Conservation (phyloP, 2,329 filamentous ascomycete species). For the Neurospora crassa region DNA sequence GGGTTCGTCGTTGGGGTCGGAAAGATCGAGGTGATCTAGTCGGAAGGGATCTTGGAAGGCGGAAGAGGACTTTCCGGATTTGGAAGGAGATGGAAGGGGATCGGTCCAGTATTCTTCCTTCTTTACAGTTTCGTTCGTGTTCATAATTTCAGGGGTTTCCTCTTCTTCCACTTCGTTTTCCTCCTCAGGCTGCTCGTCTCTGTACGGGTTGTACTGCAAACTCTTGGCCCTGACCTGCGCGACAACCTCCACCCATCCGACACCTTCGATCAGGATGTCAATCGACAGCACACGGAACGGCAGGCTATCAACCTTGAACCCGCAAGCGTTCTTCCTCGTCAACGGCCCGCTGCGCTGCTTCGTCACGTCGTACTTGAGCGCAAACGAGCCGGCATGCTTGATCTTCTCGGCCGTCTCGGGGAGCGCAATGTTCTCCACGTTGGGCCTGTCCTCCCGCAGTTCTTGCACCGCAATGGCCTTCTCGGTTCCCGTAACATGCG, state of each 20-base stretch:
- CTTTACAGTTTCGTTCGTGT: neutral
- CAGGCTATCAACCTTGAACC: constrained; percentile 55
- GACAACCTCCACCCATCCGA: constrained; percentile 85
- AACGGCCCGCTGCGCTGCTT: constrained; percentile 65
- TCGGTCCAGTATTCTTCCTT: neutral
- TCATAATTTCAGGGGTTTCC: neutral
- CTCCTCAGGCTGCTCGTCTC: constrained; percentile 14
- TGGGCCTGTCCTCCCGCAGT: constrained; percentile 45
- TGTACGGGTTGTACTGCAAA: constrained; percentile 22
- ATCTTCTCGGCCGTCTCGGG: constrained; percentile 49
- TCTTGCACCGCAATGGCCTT: constrained; percentile 70
- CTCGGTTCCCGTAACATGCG: constrained; percentile 68
- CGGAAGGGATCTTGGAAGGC: neutral
- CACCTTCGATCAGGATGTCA: constrained; percentile 84
- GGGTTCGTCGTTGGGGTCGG: constrained; percentile 9
- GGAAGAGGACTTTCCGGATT: neutral
- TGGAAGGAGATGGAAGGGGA: neutral
- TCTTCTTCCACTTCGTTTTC: constrained; percentile 4
- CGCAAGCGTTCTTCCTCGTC: constrained; percentile 52
- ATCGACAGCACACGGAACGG: constrained; percentile 72
- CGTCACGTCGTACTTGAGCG: constrained; percentile 75
- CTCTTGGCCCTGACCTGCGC: constrained; percentile 64
- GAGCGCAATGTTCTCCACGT: constrained; percentile 53
- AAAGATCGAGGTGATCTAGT: constrained; percentile 22
- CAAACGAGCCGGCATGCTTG: constrained; percentile 62